Conservation (phyloP, 2,329 filamentous ascomycete genomes). For the Diplodia scrobiculata region DNA sequence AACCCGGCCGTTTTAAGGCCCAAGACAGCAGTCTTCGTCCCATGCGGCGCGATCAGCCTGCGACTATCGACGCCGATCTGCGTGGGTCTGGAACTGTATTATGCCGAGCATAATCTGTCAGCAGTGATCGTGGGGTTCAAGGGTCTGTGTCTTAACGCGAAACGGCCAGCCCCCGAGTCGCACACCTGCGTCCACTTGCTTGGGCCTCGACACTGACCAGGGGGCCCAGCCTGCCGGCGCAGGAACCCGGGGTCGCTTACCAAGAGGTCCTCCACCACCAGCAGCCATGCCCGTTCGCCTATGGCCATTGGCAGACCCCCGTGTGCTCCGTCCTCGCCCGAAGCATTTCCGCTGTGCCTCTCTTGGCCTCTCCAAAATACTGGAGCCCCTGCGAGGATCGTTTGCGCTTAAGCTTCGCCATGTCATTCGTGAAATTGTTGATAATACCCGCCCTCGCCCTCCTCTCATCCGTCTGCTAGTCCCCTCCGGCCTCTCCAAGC, state of each 20-base stretch:
- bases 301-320: constrained; percentile 1
- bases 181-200: background rate
- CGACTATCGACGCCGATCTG: constrained; percentile 25
- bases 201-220: background rate
- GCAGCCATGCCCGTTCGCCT: background rate
- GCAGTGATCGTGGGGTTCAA: constrained; percentile 7
- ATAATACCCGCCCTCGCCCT: constrained; percentile 22
- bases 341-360: constrained; percentile 10
- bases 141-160: constrained; percentile 22
- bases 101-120: constrained; percentile 23
- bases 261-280: background rate
- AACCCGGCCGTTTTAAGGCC: background rate
- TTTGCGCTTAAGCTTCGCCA: constrained; percentile 7
- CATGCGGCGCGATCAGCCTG: background rate
- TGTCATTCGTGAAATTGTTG: constrained; percentile 6
- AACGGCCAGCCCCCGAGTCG: constrained; percentile 13
- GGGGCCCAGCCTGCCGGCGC: background rate
- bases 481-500: constrained; percentile 4
- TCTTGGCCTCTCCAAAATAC: constrained; percentile 8
- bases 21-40: constrained; percentile 12
- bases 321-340: constrained; percentile 4
- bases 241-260: constrained; percentile 26
- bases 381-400: constrained; percentile 3
- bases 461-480: background rate
- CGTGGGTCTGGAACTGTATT: constrained; percentile 11